Evolutionary conservation across 192 early-diverging fungal genomes (phyloP), one percentile per base, ranked within the genome.

Genomic region (Coemansia sp.): DNA sequence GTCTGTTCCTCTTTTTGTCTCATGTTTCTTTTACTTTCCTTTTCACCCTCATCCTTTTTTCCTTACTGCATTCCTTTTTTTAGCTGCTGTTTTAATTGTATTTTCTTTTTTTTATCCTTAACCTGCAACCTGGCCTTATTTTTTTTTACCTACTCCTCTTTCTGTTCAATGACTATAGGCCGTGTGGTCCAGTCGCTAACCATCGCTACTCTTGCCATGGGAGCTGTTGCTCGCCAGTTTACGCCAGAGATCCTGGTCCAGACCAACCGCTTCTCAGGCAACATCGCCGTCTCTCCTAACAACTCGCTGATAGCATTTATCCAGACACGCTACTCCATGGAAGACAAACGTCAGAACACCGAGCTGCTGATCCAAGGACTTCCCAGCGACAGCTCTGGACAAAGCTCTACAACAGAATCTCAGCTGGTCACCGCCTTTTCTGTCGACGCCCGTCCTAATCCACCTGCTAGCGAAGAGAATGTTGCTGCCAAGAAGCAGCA

Each of bases 171-270:
- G 61, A 51, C 48, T 33, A 49, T 62, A 4, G 31, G 61, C 5
- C 40, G 57, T 30, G 51, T 68, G 5, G 33, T 74, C 42, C 57
- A 60, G 30, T 18, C 61, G 57, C 57, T 82, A 58, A 58, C 75
- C 7, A 55, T 67, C 14, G 62, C 71, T 4, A 71, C 42, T 4
- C 48, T 68, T 17, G 75, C 54, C 11, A 32, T 77, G 11, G 70
- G 66, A 56, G 66, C 64, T 4, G 48, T 72, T 30, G 78, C 77
- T 16, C 67, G 71, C n/a, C 52, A 62, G 20, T 84, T 90, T 40
- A 84, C 82, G 52, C 85, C 88, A 4, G 70, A 86, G 68, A 84
- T 83, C 58, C 84, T 92, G 28, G 87, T 91, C 40, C 75, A 86
- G 48, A 85, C 89, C 54, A 82, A 83, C 33, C 87, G 88, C 38